Base-by-base conservation (phyloP, 345 rosid genomes). In the Trapa incisa region DNA sequence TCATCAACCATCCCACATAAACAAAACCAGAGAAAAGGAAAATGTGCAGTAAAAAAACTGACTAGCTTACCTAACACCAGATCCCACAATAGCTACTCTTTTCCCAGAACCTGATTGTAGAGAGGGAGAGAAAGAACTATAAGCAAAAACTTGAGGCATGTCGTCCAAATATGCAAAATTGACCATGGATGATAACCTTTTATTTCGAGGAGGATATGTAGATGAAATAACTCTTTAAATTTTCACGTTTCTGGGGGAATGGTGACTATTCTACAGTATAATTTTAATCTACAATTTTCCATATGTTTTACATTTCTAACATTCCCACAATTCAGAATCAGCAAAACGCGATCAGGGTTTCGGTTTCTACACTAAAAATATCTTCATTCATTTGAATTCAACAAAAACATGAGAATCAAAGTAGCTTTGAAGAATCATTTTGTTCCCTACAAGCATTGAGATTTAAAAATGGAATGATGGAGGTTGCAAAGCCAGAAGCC, bases 1-100 rank as follows among this genome's bases (percentile, higher is more conserved):
- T 48, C 22, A 17, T 36, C 52, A 67, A 60, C 53, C 3, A 32
- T 39, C 4, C 43, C 4, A 37, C 61, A 43, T 8, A 53, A 29
- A 63, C 43, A 3, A 41, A 32, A 69, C 15, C 32, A 58, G 4
- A 47, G 43, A 45, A 45, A 45, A 1, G 35, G 50, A 43, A 67
- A 63, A 29, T 33, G 65, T 56, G 11, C 16, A n/a, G 14, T n/a
- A 52, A 41, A 41, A n/a, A 33, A 37, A 41, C 3, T 16, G 54
- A 61, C 17, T 11, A 62, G 39, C 48, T 62, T 73, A 86, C 97
- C 97, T 88, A n/a, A 88, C 91, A 29, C 97, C 97, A 32, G 88
- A 92, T 61, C 96, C 97, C 36, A 91, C 80, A 41, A 91, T 91
- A 66, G 96, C 97, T 12, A 91, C 87, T 70, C 81, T 86, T 70